phyloP scores from a whole-genome alignment of 1,284 basidiomycete genomes.

The Dichomitus squalens region DNA sequence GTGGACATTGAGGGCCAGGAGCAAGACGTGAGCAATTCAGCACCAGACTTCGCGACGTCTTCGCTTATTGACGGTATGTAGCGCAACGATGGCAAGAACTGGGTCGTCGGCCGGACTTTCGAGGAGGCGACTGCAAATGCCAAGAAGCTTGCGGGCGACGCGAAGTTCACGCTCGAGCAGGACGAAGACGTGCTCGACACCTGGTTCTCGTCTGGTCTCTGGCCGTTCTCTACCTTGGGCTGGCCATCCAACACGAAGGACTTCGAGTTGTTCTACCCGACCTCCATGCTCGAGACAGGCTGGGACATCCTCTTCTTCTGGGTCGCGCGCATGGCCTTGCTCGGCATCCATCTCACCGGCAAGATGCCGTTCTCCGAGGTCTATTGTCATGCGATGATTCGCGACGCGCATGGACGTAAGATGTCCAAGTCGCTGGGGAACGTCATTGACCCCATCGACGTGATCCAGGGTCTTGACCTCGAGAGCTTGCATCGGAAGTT shows the following conservation, averaged over 20 bases:
- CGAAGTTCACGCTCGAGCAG: constrained; percentile 82
- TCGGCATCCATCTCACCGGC: constrained; percentile 89
- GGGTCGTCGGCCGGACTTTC: constrained; percentile 88
- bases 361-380: constrained; percentile 96
- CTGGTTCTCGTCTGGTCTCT: constrained; percentile 98
- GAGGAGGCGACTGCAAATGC: constrained; percentile 87
- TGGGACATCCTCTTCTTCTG: constrained; percentile 99
- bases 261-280: constrained; percentile 84
- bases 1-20: constrained; percentile 83
- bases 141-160: constrained; percentile 69
- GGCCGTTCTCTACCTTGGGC: constrained; percentile 98
- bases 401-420: constrained; percentile 97
- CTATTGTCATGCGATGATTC: constrained; percentile 99
- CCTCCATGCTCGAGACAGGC: constrained; percentile 92
- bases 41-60: neutral
- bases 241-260: constrained; percentile 88
- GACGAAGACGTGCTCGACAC: constrained; percentile 99
- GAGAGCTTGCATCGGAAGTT: constrained; percentile 89
- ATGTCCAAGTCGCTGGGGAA: constrained; percentile 99
- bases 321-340: constrained; percentile 98
- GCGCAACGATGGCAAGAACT: constrained; percentile 74
- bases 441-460: constrained; percentile 96
- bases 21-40: constrained; percentile 61
- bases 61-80: constrained; percentile 32
- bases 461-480: constrained; percentile 87